These are phyloP conservation scores for Trichoderma gracile DNA, from an alignment of 2,329 filamentous ascomycete genomes.

Conservation along the genomic window DNA sequence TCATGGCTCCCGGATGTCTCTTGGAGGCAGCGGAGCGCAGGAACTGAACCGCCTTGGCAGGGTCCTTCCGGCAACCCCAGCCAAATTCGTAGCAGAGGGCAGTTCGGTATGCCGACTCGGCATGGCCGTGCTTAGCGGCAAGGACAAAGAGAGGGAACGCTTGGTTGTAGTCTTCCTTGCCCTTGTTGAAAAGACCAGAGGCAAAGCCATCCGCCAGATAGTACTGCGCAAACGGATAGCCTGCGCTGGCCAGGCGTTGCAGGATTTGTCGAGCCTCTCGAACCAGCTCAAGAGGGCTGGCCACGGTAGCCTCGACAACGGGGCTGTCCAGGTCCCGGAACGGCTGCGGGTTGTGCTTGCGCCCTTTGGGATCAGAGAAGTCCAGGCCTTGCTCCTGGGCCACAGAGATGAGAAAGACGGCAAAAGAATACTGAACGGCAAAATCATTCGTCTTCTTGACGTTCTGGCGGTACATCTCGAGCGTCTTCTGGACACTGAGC, in stretches of 20 bases:
- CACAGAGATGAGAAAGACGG: constrained; percentile 87
- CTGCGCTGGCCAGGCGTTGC: constrained; percentile 79
- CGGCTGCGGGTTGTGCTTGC: constrained; percentile 50
- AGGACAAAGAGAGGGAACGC: constrained; percentile 92
- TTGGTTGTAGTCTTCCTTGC: constrained; percentile 85
- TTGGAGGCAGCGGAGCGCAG: constrained; percentile 88
- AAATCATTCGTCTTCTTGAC: constrained; percentile 95
- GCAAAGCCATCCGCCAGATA: constrained; percentile 94
- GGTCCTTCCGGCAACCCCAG: constrained; percentile 90
- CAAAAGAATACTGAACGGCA: constrained; percentile 93
- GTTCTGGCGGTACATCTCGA: constrained; percentile 96
- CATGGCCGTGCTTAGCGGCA: constrained; percentile 94
- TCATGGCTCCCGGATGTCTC: constrained; percentile 92
- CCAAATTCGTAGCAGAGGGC: constrained; percentile 97
- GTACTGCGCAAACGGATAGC: constrained; percentile 97
- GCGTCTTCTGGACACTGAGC: constrained; percentile 85
- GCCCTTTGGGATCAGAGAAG: constrained; percentile 48
- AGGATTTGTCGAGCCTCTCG: constrained; percentile 88
- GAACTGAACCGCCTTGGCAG: constrained; percentile 90
- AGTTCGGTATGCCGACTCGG: constrained; percentile 90
- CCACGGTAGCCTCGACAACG: constrained; percentile 47
- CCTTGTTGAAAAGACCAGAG: constrained; percentile 92
- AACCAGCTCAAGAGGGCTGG: constrained; percentile 67
- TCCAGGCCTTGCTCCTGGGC: constrained; percentile 74
- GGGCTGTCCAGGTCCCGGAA: constrained; percentile 51